Evolutionary conservation across 2,329 filamentous ascomycete species (phyloP).

Genomic region (Elsinoe perseae): DNA sequence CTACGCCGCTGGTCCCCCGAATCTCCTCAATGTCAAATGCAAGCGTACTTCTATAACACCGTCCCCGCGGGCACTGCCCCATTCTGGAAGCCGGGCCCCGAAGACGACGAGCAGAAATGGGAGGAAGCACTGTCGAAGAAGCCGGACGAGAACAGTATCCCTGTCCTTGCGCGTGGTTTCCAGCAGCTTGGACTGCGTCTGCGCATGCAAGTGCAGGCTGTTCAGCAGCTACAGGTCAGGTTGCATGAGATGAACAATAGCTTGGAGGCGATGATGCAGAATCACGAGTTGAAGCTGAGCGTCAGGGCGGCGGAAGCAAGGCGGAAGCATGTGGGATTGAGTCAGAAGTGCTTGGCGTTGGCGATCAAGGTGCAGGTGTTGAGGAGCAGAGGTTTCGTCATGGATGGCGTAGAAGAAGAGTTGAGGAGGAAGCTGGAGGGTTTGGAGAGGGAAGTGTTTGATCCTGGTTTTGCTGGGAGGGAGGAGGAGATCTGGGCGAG

Average conservation of each 20-base stretch:
- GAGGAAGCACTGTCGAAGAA: slow-evolving; percentile 76
- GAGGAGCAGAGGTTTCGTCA: slow-evolving; percentile 70
- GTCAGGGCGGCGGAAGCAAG: slow-evolving; percentile 66
- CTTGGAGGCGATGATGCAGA: slow-evolving; percentile 62
- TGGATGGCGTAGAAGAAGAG: slow-evolving; percentile 72
- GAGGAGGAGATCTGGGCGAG: slow-evolving; percentile 83
- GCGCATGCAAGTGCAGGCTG: slow-evolving; percentile 60
- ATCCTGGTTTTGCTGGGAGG: slow-evolving; percentile 65
- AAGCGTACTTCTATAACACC: slow-evolving; percentile 82
- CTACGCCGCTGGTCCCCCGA: slow-evolving; percentile 66
- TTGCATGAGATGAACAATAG: slow-evolving; percentile 74
- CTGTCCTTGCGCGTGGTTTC: slow-evolving; percentile 68
- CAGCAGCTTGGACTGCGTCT: slow-evolving; percentile 63
- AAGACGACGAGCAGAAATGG: slow-evolving; percentile 72
- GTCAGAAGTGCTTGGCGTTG: slow-evolving; percentile 64
- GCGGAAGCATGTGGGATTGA: slow-evolving; percentile 63
- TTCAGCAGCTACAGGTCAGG: slow-evolving; percentile 61
- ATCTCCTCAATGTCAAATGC: slow-evolving; percentile 63
- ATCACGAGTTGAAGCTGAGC: slow-evolving; percentile 68
- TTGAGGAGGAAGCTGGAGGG: slow-evolving; percentile 62
- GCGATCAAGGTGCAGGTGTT: slow-evolving; percentile 74
- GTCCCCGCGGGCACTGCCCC: slow-evolving; percentile 67
- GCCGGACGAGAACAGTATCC: slow-evolving; percentile 67
- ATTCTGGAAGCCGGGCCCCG: slow-evolving; percentile 62
- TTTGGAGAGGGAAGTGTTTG: slow-evolving; percentile 62